Base-by-base conservation (phyloP, 2,329 filamentous ascomycete genomes). In the Monilinia vaccinii-corymbosi region DNA sequence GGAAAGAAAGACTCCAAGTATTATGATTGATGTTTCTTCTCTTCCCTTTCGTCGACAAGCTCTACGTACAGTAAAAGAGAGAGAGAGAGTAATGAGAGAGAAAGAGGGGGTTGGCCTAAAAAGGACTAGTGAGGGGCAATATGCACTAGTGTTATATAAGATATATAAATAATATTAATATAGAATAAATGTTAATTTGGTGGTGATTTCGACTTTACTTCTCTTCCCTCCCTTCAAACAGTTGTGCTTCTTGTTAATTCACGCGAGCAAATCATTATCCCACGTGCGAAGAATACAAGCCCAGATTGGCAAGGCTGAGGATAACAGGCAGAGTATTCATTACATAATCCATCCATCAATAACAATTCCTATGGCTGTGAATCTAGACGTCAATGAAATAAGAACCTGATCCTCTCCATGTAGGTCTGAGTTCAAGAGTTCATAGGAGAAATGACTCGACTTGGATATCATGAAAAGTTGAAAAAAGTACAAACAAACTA, bases 51-150 rank as follows among this genome's bases (percentile, higher is more conserved):
- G 9, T 23, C 18, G 11, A 21, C 21, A 40, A 25, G 32, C 56
- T 46, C 18, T 53, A 45, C 34, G 46, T 23, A 34, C n/a, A 28
- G 18, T 42, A 11, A 32, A 25, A 45, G 40, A 32, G 21, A 21
- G n/a, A 16, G 13, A 11, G 32, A 14, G 13, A 38, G 36, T 3
- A 4, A 14, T 8, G 11, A 38, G 38, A 5, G 18, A 18, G 16
- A 18, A 16, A 40, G 16, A 40, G 38, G 23, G 38, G 42, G 42
- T 60, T 60, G 42, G 9, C 61, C 40, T 46, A 32, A 55, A 56
- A 23, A 11, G 62, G 60, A 50, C 60, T 62, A 61, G 62, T 62
- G 62, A 61, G 62, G 62, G 62, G 62, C 56, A 63, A 8, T 28
- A 28, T 28, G 25, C 6, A 28, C 25, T 28, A 28, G 25, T n/a